phyloP scores from a whole-genome alignment of 768 basidiomycete species.

The Hydnomerulius pinastri region DNA sequence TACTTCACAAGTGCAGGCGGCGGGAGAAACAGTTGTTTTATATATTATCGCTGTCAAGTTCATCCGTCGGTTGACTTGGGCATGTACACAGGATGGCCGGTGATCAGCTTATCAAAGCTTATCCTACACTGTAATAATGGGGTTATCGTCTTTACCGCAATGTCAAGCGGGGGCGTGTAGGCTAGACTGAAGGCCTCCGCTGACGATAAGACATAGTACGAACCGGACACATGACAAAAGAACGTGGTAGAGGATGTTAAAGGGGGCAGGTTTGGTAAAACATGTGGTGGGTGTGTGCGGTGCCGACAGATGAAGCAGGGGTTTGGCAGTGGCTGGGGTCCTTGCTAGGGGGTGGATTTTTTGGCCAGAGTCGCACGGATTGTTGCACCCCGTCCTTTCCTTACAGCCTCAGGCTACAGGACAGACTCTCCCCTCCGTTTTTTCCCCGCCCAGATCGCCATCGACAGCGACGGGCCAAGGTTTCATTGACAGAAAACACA shows the following conservation, averaged over 20 bases:
- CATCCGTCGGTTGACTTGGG: no score
- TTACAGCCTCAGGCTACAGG: slow-evolving; percentile 41
- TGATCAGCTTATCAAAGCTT: no score
- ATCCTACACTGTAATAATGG: no score
- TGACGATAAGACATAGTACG: not conserved
- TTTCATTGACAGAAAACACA: slow-evolving; percentile 44
- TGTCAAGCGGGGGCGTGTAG: no score
- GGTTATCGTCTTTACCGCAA: no score
- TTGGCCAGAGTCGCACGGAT: slow-evolving; percentile 34
- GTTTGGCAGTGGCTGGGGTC: slow-evolving; percentile 27
- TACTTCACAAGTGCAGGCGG: no score
- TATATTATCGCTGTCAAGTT: no score
- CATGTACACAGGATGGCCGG: no score
- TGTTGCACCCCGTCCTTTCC: slow-evolving; percentile 38
- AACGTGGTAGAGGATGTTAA: no score
- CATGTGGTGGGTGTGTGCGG: slow-evolving; percentile 13
- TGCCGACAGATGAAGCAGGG: slow-evolving; percentile 11
- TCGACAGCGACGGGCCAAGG: slow-evolving; percentile 37
- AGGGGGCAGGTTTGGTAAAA: not conserved
- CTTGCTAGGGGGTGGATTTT: slow-evolving; percentile 27
- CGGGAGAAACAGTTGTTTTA: no score
- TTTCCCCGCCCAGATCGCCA: slow-evolving; percentile 35
- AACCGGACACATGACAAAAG: not conserved
- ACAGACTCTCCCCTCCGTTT: slow-evolving; percentile 19
- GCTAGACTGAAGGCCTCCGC: no score